Percentiles rank a stretch among this genome's conserved stretches.
These are phyloP conservation scores for Lophiostoma macrostomum DNA, from an alignment of 495 filamentous ascomycete genomes.

Conservation along the genomic window DNA sequence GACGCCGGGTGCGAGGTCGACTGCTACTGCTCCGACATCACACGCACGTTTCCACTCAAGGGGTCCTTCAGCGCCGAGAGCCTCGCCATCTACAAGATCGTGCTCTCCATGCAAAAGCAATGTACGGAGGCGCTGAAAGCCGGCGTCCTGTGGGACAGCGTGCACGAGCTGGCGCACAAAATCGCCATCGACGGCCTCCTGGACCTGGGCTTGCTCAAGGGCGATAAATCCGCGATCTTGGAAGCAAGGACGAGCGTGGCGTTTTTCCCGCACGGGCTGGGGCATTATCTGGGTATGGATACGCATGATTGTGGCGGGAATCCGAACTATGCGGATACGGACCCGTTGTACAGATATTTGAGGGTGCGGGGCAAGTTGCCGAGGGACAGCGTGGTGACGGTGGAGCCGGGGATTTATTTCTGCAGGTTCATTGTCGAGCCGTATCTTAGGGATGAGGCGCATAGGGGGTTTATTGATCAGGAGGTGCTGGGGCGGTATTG, in stretches of 20 bases:
- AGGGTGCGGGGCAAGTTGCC: conserved; percentile 75
- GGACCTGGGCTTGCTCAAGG: conserved; percentile 70
- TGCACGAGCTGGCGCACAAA: conserved; percentile 74
- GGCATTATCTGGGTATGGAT: conserved; percentile 92
- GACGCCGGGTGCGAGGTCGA: conserved; percentile 81
- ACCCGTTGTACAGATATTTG: conserved; percentile 82
- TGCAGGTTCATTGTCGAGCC: conserved; percentile 89
- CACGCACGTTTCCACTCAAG: conserved; percentile 79
- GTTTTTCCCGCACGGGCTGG: conserved; percentile 90
- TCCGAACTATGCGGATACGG: conserved; percentile 77
- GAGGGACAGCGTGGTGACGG: conserved; percentile 77
- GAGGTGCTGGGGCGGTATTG: conserved; percentile 77
- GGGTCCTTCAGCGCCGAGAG: conserved; percentile 73
- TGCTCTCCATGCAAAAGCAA: conserved; percentile 77
- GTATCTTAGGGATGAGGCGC: conserved; percentile 65
- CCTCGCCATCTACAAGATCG: conserved; percentile 77
- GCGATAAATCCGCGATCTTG: conserved; percentile 67
- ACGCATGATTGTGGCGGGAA: conserved; percentile 90
- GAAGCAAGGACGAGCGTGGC: conserved; percentile 71
- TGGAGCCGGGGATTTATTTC: conserved; percentile 93
- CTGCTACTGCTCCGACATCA: conserved; percentile 85
- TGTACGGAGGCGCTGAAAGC: conserved; percentile 71
- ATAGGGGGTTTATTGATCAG: conserved; percentile 69
- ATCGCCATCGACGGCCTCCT: conserved; percentile 78
- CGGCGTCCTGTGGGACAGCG: conserved; percentile 78